Base-by-base conservation (phyloP, 306 rosid species). In the Casuarina cunninghamiana region DNA sequence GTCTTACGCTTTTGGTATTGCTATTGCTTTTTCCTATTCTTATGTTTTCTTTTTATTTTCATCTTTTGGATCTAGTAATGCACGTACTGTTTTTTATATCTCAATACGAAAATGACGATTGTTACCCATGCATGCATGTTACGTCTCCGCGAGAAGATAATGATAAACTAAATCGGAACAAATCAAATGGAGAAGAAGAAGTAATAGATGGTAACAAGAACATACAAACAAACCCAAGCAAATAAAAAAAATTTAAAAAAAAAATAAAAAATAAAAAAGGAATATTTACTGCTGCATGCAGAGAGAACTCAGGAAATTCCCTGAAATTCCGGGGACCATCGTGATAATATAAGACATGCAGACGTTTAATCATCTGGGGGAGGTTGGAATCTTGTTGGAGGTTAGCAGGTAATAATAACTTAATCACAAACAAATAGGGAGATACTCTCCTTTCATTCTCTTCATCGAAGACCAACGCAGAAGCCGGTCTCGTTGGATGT, bases 1-100 rank as follows among this genome's bases (percentile, higher is more conserved):
- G 45, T 46, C 72, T 38, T 71, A 21, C 60, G 71, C 76, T 78
- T 71, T 78, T 78, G 74, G 67, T 41, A 19, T 62, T 74, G 10
- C 35, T 60, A 48, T 65, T 77, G 66, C 53, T 75, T 3, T 78
- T 77, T 21, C 37, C 43, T 58, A 19, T 32, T 21, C 13, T 50
- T 6, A 12, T 3, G 13, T 44, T 13, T 12, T 2, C 16, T 3
- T 54, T 60, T 21, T 37, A 50, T 77, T 16, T 69, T 50, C 48
- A 41, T 11, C 38, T 68, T n/a, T 77, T 44, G 60, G 69, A 70
- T 55, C 38, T 77, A 26, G 55, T 32, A 69, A 16, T 77, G 37
- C 42, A 66, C 21, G 43, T 11, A 11, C 37, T 46, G 10, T 26
- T 50, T 2, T 26, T 5, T 19, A 5, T 46, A 50, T 60, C 26